Conservation (phyloP, 2,329 filamentous ascomycete species). For the Lachnellula cervina region DNA sequence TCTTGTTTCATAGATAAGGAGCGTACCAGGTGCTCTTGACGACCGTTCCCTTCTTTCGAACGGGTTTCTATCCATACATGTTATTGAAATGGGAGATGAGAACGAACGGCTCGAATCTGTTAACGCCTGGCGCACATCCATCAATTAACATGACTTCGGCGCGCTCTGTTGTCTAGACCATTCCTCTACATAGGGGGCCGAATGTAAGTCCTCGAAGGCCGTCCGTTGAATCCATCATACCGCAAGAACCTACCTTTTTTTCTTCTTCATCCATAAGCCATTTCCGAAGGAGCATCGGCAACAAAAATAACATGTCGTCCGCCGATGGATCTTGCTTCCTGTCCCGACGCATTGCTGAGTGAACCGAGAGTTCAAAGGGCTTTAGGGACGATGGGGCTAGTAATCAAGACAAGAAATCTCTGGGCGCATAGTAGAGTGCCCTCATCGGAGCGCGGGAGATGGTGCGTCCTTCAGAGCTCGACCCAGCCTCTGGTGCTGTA, state of each 20-base stretch:
- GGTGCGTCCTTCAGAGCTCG: too few species aligned
- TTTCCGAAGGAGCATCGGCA: neutral
- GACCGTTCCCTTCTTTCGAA: neutral
- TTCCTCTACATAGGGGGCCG: neutral
- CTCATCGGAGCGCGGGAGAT: too few species aligned
- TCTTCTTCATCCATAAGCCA: neutral
- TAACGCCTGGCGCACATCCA: neutral
- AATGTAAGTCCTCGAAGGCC: neutral
- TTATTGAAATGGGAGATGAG: neutral
- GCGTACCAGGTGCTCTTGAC: neutral
- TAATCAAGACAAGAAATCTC: too few species aligned
- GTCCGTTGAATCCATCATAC: neutral
- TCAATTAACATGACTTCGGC: neutral
- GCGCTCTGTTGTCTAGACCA: neutral
- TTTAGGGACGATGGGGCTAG: too few species aligned
- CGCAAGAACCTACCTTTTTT: neutral
- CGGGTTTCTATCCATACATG: neutral
- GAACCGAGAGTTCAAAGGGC: too few species aligned
- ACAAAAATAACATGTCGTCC: too few species aligned
- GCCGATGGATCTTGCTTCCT: neutral
- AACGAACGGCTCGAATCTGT: neutral
- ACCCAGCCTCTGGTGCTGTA: neutral
- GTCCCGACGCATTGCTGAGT: too few species aligned
- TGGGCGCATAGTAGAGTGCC: too few species aligned
- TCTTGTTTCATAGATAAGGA: constrained; percentile 1